These are phyloP conservation scores for Luvunga scandens DNA, from an alignment of 345 rosid species.

Conservation along the genomic window DNA sequence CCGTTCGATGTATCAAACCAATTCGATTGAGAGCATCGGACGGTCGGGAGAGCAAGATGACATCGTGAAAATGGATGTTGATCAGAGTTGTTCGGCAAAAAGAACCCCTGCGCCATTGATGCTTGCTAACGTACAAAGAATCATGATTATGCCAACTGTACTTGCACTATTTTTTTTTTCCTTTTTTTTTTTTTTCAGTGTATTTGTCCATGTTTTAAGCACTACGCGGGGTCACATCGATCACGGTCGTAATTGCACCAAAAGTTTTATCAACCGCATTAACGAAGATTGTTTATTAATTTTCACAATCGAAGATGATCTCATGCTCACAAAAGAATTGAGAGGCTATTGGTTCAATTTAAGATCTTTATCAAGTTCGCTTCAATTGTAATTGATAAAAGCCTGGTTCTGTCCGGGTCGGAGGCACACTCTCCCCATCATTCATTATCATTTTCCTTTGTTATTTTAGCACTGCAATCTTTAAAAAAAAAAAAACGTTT, in stretches of 20 bases:
- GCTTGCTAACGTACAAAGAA: background rate
- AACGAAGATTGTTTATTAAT: background rate
- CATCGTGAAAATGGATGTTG: background rate
- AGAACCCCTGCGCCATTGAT: background rate
- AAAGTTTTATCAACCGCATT: background rate
- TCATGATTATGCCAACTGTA: constrained; percentile 3
- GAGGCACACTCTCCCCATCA: too few relatives aligned
- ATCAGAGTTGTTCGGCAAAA: background rate
- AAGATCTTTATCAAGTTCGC: too few relatives aligned
- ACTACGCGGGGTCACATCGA: background rate
- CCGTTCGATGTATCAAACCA: background rate
- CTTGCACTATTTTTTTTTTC: background rate
- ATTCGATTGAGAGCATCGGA: background rate
- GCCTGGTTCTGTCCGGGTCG: too few relatives aligned
- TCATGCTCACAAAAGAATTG: background rate
- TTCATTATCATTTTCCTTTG: too few relatives aligned
- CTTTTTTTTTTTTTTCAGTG: background rate
- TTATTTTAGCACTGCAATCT: too few relatives aligned
- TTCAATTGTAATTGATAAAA: too few relatives aligned
- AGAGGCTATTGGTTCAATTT: too few relatives aligned
- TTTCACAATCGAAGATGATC: background rate
- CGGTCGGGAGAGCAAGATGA: background rate
- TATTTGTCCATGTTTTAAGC: background rate
- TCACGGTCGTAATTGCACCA: background rate
- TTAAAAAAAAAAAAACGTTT: too few relatives aligned